These are phyloP conservation scores for Beauveria australis DNA, from an alignment of 2,329 filamentous ascomycete genomes.

Conservation along the genomic window DNA sequence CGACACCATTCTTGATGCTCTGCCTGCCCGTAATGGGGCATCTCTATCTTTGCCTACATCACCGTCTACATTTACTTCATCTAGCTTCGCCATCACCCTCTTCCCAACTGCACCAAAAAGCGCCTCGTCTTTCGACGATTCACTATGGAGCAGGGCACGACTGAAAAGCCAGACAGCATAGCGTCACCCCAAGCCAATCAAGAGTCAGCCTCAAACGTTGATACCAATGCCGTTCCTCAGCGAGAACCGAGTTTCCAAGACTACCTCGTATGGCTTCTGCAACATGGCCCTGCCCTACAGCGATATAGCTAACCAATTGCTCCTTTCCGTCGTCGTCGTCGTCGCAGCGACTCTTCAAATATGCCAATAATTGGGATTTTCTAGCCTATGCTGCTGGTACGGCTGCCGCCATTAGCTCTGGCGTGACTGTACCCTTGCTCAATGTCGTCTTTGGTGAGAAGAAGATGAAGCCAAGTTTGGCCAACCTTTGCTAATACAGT, in stretches of 20 bases:
- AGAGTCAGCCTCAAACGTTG: background rate
- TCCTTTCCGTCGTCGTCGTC: background rate
- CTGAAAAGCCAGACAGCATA: background rate
- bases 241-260: constrained; percentile 34
- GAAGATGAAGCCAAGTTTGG: background rate
- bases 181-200: background rate
- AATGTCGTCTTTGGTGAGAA: constrained; percentile 47
- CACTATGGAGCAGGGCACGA: background rate
- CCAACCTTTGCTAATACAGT: background rate
- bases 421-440: constrained; percentile 49
- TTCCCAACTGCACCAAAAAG: no score
- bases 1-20: constrained; percentile 56
- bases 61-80: no score
- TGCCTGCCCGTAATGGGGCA: background rate
- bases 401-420: constrained; percentile 44
- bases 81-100: no score
- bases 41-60: background rate
- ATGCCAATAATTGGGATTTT: constrained; percentile 47
- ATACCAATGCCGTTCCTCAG: constrained; percentile 22
- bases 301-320: background rate
- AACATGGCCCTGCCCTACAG: background rate
- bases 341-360: constrained; percentile 41
- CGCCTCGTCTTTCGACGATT: background rate
- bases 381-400: constrained; percentile 31
- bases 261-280: constrained; percentile 23